Base-by-base conservation (phyloP, 768 basidiomycete genomes). In the Psilocybe cyanescens region DNA sequence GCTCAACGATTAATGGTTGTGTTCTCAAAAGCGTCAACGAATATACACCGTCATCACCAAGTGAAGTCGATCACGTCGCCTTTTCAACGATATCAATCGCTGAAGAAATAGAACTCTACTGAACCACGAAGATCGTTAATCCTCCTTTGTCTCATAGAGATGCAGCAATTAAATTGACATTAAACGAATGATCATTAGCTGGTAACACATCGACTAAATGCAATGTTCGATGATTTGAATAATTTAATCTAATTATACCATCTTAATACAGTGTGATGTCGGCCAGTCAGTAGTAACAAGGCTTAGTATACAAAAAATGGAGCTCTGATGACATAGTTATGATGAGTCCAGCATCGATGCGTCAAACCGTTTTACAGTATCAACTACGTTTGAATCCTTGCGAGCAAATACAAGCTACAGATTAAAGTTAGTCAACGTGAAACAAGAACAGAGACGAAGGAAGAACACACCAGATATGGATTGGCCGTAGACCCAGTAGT, bases 401-500 rank as follows among this genome's bases (percentile, higher is more conserved):
- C 89, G 84, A 52, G 91, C 88, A 73, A 91, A 95, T 16, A 95
- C 93, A 61, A 95, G 84, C 93, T 95, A 46, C 14, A 62, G 58
- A 60, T 44, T 31, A 41, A 19, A 59, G 31, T 61, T 17, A 61
- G 61, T 54, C 33, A 39, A 11, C 9, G 56, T 33, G 8, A 24
- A n/a, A 1, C 11, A 2, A 16, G 11, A 39, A 53, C 17, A 12
- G 8, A 24, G 28, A 14, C 33, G 11, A 30, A 52, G 33, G 49
- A 28, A 46, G 24, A 58, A 57, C 90, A 63, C 64, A 92, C 93
- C 75, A 95, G 78, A 76, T 95, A 95, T 29, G 93, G 93, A 69
- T 95, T 95, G n/a, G 91, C 93, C 37, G 87, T 94, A 16, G 86
- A 89, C 19, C 91, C 92, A n/a, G 92, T 94, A 37, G 94, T 92